Conservation (phyloP, 2,329 filamentous ascomycete genomes). For the Cladosporium sp. region DNA sequence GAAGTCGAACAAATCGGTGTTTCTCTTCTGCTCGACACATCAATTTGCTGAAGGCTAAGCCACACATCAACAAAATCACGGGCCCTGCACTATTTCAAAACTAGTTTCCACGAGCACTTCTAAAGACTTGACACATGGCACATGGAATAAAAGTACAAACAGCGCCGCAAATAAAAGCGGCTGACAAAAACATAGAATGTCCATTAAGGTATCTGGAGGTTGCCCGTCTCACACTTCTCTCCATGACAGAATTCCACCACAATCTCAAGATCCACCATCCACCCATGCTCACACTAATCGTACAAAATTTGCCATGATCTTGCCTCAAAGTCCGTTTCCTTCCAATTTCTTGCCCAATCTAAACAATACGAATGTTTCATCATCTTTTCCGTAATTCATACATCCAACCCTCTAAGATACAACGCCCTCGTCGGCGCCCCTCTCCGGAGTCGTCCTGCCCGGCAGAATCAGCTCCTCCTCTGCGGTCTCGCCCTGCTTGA, state of each 20-base stretch:
- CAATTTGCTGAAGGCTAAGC: no score
- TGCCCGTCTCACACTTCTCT: no score
- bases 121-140: no score
- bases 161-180: neutral
- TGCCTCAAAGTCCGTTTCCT: neutral
- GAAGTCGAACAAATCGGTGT: no score
- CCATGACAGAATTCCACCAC: neutral
- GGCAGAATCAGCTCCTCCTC: conserved; percentile 33
- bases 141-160: neutral
- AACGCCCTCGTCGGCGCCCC: conserved; percentile 9
- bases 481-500: conserved; percentile 21
- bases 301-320: neutral
- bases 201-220: neutral
- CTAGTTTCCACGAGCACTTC: no score
- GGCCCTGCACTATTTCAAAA: no score
- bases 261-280: neutral
- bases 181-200: neutral
- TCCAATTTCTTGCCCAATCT: neutral
- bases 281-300: neutral
- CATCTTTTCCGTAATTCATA: neutral
- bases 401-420: conserved; percentile 4
- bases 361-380: neutral
- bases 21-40: no score
- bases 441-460: conserved; percentile 18
- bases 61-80: no score